phyloP scores from a whole-genome alignment of 2,329 filamentous ascomycete species.

The Ophiocordyceps australis region DNA sequence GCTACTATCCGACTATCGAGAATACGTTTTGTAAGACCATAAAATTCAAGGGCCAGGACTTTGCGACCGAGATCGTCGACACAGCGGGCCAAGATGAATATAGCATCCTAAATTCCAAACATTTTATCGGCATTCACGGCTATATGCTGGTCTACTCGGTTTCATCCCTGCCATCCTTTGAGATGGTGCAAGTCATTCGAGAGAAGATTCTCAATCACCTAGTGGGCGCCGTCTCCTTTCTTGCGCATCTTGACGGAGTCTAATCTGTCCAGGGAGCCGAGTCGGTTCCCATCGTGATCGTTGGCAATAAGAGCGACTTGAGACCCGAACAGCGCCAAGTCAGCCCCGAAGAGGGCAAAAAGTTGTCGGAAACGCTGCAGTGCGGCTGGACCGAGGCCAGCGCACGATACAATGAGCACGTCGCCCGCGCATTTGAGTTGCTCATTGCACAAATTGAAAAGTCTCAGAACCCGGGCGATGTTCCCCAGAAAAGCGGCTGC shows the following conservation, averaged over 20 bases:
- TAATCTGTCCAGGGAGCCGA: slow-evolving; percentile 53
- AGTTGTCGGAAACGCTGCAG: slow-evolving; percentile 68
- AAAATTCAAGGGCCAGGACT: slow-evolving; percentile 83
- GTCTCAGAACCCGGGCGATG: slow-evolving; percentile 75
- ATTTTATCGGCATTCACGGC: slow-evolving; percentile 97
- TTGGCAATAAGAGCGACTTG: slow-evolving; percentile 94
- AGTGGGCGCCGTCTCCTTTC: slow-evolving; percentile 30
- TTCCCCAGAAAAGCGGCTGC: slow-evolving; percentile 67
- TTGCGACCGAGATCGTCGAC: slow-evolving; percentile 91
- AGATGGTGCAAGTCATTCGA: slow-evolving; percentile 90
- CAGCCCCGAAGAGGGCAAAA: slow-evolving; percentile 65
- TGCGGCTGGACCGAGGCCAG: slow-evolving; percentile 93
- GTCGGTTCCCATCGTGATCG: slow-evolving; percentile 80
- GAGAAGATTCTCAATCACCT: slow-evolving; percentile 96
- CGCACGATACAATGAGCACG: slow-evolving; percentile 87
- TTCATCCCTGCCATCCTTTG: slow-evolving; percentile 79
- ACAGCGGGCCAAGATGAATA: slow-evolving; percentile 99
- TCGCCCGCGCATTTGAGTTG: slow-evolving; percentile 79
- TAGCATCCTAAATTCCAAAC: slow-evolving; percentile 93
- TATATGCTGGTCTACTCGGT: slow-evolving; percentile 99
- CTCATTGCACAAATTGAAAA: slow-evolving; percentile 94
- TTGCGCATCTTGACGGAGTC: neutral
- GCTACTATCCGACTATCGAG: slow-evolving; percentile 97
- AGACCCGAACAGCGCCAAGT: slow-evolving; percentile 88
- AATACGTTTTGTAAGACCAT: slow-evolving; percentile 97